These are phyloP conservation scores for Eimeria falciformis DNA, from an alignment of 169 alveolate species.

Conservation along the genomic window DNA sequence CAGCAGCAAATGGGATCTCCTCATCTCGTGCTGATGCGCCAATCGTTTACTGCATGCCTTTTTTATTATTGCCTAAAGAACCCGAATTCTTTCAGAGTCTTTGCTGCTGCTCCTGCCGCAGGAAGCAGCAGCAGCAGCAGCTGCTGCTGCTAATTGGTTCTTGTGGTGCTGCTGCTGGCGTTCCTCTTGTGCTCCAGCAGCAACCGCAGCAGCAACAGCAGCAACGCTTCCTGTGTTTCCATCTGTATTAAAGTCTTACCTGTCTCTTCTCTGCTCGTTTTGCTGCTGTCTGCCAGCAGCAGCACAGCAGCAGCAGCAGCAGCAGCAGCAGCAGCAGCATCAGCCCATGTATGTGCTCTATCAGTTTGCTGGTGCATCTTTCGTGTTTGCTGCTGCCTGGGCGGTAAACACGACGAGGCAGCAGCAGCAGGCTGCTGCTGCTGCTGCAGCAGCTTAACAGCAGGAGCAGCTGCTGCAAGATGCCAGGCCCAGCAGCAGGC, in stretches of 20 bases:
- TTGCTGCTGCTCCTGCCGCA: too few species aligned
- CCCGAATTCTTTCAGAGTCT: too few species aligned
- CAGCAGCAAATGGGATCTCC: too few species aligned
- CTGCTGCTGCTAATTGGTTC: too few species aligned
- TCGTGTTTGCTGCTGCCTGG: background rate
- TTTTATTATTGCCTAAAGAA: too few species aligned
- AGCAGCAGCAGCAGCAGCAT: slow-evolving; percentile 31
- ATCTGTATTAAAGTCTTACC: background rate
- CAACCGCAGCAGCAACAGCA: slow-evolving; percentile 39
- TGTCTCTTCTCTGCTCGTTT: background rate
- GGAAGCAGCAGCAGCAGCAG: background rate
- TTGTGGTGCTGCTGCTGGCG: too few species aligned
- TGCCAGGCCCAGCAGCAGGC: slow-evolving; percentile 16
- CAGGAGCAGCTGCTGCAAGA: slow-evolving; percentile 28
- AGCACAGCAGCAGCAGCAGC: background rate
- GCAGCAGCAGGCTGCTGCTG: slow-evolving; percentile 48
- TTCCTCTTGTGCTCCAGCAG: background rate
- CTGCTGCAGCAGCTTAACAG: background rate
- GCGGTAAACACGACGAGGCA: background rate
- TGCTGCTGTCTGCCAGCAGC: background rate
- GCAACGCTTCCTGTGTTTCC: background rate
- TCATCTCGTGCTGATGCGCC: too few species aligned
- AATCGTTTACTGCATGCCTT: too few species aligned
- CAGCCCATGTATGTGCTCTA: slow-evolving; percentile 37
- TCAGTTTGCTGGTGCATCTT: background rate